Percentiles rank a stretch among this genome's conserved stretches.
Evolutionary conservation across 2,329 filamentous ascomycete genomes (phyloP).

Genomic region (Fusarium tjaetaba): DNA sequence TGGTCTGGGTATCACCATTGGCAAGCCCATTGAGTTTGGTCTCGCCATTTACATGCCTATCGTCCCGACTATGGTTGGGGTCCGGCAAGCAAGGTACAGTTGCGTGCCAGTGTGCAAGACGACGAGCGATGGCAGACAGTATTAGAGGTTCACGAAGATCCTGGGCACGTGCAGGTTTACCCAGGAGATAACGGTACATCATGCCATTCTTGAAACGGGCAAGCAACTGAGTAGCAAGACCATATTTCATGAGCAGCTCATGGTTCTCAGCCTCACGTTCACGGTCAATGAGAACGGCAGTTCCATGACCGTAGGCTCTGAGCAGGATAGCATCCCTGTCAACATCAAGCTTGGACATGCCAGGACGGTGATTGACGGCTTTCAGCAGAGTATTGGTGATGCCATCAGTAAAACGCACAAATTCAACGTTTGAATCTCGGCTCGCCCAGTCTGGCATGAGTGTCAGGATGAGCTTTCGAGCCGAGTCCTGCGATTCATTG

Average conservation of each 20-base stretch:
- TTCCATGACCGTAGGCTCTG: conserved; percentile 93
- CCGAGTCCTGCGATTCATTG: conserved; percentile 80
- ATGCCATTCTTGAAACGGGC: conserved; percentile 96
- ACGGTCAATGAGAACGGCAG: conserved; percentile 94
- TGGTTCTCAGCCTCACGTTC: conserved; percentile 85
- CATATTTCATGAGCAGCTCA: conserved; percentile 83
- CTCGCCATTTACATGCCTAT: conserved; percentile 47
- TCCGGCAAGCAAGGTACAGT: conserved; percentile 66
- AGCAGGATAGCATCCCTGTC: conserved; percentile 89
- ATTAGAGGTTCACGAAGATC: conserved; percentile 81
- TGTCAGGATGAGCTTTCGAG: conserved; percentile 79
- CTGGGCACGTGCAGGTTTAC: conserved; percentile 79
- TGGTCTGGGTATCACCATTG: conserved; percentile 43
- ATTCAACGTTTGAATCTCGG: conserved; percentile 78
- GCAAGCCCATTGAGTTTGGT: conserved; percentile 44
- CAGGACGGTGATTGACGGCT: conserved; percentile 73
- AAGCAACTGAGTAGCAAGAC: conserved; percentile 85
- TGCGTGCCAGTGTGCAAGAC: conserved; percentile 94
- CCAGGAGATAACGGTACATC: conserved; percentile 90
- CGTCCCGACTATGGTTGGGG: conserved; percentile 32
- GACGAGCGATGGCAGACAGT: conserved; percentile 83
- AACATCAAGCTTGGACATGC: conserved; percentile 75
- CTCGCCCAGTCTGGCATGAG: conserved; percentile 86
- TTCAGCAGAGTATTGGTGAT: conserved; percentile 96
- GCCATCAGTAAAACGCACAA: conserved; percentile 93